These are phyloP conservation scores for Plasmodium inui DNA, from an alignment of 169 alveolate species.

Conservation along the genomic window DNA sequence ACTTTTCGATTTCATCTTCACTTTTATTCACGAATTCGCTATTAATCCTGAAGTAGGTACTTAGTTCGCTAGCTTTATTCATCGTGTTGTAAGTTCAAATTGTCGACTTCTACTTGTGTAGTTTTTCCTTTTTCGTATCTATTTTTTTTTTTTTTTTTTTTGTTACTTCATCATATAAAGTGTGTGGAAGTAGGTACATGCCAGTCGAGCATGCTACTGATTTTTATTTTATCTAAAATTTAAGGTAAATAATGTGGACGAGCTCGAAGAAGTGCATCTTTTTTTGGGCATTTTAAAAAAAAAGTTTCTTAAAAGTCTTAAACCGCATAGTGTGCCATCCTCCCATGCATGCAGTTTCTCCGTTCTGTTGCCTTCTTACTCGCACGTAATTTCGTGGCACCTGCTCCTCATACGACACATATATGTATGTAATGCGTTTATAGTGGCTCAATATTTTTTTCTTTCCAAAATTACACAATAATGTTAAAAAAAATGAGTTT, in stretches of 20 bases:
- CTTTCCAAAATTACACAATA: not conserved
- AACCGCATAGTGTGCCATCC: not conserved
- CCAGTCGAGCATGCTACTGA: not conserved
- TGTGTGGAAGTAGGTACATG: conserved; percentile 4
- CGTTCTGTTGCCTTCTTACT: not conserved
- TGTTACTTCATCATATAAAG: not conserved
- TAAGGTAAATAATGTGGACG: not conserved
- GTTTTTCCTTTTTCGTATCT: not conserved
- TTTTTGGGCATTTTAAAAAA: not conserved
- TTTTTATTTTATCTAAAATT: conserved; percentile 3
- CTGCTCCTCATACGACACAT: not conserved
- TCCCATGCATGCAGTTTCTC: not conserved
- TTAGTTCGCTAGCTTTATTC: conserved; percentile 53
- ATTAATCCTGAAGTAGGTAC: conserved; percentile 50
- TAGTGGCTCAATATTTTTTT: not conserved
- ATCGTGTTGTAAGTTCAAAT: conserved; percentile 7
- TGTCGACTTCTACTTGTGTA: not conserved
- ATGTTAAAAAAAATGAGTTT: not conserved
- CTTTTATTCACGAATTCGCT: conserved; percentile 53
- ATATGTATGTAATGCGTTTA: not conserved
- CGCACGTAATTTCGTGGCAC: not conserved
- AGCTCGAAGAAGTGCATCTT: not conserved
- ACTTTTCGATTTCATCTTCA: conserved; percentile 29
- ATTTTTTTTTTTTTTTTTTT: not conserved
- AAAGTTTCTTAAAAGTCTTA: not conserved